Base-by-base conservation (phyloP, 2,329 filamentous ascomycete genomes). In the Fusarium nisikadoi region DNA sequence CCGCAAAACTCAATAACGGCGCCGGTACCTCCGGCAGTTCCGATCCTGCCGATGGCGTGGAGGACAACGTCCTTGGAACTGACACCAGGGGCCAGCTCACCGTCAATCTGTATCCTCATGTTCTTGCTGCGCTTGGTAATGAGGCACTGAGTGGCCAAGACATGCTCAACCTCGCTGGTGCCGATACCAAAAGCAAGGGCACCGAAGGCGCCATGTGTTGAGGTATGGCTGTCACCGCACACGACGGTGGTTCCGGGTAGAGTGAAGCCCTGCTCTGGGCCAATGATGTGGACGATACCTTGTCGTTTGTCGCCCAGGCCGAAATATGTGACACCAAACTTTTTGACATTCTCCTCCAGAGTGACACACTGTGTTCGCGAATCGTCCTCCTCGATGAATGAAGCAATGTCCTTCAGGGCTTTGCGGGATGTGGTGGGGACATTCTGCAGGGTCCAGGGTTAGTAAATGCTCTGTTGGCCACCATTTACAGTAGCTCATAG, bases 271-370 rank as follows among this genome's bases (percentile, higher is more conserved):
- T 99, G 96, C 86, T 99, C 96, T 43, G 96, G 96, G 39, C 96
- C 96, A 77, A 99, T 98, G 78, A 99, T 94, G 84, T 99, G 96
- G 65, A 98, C 96, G 78, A 99, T 99, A 75, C 96, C 96, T 84
- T 99, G 96, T 74, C 96, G 92, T 88, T 96, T 97, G 84, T 98
- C 95, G 76, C 92, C 93, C 72, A 99, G 91, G 70, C 96, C 96
- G 80, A 99, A 99, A 85, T 98, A 98, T 81, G 95, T 98, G 79
- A 99, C 88, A 79, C 94, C 94, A 81, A 98, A 98, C 74, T 95
- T 93, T 85, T 95, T 96, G 78, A 99, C 95, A 78, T 99, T 99
- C 78, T 98, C 92, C 86, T 99, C 96, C 71, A 99, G 91, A 43
- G 96, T 98, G 79, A 95, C 91, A 83, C 95, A 98, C 88, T 99